These are phyloP conservation scores for Hypoxylon fragiforme DNA, from an alignment of 495 filamentous ascomycete genomes.

Conservation along the genomic window DNA sequence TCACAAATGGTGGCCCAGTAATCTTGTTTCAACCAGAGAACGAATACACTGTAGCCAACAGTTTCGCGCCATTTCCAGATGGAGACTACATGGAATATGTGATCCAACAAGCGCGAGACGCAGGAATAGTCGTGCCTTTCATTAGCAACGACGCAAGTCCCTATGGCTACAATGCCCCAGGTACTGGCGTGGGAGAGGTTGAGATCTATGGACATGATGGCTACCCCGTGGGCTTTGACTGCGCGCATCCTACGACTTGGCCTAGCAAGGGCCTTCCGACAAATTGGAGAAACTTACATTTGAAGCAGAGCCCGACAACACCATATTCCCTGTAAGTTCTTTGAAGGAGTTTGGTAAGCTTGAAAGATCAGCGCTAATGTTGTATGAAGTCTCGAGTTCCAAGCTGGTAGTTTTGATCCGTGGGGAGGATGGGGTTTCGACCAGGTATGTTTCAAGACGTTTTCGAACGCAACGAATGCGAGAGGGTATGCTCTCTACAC, in stretches of 20 bases:
- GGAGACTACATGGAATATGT: slow-evolving; percentile 70
- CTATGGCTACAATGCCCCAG: slow-evolving; percentile 66
- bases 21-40: slow-evolving; percentile 82
- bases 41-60: slow-evolving; percentile 59
- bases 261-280: slow-evolving; percentile 51
- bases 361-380: neutral
- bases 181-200: slow-evolving; percentile 62
- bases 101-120: slow-evolving; percentile 65
- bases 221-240: slow-evolving; percentile 71
- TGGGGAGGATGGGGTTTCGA: slow-evolving; percentile 73
- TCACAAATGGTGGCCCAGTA: slow-evolving; percentile 77
- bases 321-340: slow-evolving; percentile 59
- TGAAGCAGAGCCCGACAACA: slow-evolving; percentile 63
- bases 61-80: slow-evolving; percentile 52
- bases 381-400: slow-evolving; percentile 58
- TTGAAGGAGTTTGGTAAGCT: too few species aligned
- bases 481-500: neutral
- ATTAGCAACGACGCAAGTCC: slow-evolving; percentile 72
- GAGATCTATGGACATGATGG: slow-evolving; percentile 80
- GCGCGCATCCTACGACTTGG: slow-evolving; percentile 56
- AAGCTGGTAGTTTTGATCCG: slow-evolving; percentile 75
- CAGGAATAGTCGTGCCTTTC: slow-evolving; percentile 72
- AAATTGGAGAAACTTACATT: slow-evolving; percentile 50
- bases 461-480: neutral
- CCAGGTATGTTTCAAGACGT: slow-evolving; percentile 30